phyloP scores from a whole-genome alignment of 2,329 filamentous ascomycete genomes.

The Pseudofabraea citricarpa region DNA sequence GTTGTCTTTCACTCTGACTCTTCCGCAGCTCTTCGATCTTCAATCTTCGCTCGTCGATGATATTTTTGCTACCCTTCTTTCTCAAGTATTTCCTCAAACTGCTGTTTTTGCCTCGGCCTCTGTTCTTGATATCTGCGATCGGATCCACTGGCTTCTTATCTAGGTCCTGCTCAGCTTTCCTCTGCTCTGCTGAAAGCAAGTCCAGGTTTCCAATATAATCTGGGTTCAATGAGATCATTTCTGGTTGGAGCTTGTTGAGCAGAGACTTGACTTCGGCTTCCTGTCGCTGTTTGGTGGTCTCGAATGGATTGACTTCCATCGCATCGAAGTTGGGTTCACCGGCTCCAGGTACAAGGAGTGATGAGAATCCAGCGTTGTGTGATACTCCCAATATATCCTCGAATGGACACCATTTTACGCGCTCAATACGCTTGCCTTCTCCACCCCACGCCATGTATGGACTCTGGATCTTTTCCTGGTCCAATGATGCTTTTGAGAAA shows the following conservation, averaged over 20 bases:
- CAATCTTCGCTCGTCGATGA: conserved; percentile 92
- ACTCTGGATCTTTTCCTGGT: conserved; percentile 75
- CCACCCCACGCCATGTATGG: conserved; percentile 94
- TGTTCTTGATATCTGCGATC: conserved; percentile 64
- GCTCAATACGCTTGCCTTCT: conserved; percentile 75
- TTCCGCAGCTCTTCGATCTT: conserved; percentile 78
- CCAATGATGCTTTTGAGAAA: conserved; percentile 66
- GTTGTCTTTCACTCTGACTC: conserved; percentile 61
- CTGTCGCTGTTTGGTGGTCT: conserved; percentile 86
- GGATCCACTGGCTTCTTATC: conserved; percentile 60
- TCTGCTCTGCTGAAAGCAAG: conserved; percentile 71
- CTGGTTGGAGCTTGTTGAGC: conserved; percentile 90
- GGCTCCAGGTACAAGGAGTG: conserved; percentile 86
- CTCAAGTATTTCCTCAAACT: conserved; percentile 81
- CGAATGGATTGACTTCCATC: conserved; percentile 90
- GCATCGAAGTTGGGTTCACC: conserved; percentile 96
- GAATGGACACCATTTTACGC: conserved; percentile 86
- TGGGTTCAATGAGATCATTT: conserved; percentile 95
- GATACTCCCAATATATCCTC: conserved; percentile 87
- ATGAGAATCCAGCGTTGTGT: conserved; percentile 83
- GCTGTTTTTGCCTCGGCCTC: conserved; percentile 84
- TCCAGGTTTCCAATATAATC: conserved; percentile 89
- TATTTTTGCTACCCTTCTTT: conserved; percentile 88
- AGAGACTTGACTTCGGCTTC: conserved; percentile 86
- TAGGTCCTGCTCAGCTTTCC: conserved; percentile 71